A percentile compares a stretch with the other conserved stretches of the same genome.
Evolutionary conservation across 1,284 basidiomycete species (phyloP).

Genomic region (Agaricales sp.): DNA sequence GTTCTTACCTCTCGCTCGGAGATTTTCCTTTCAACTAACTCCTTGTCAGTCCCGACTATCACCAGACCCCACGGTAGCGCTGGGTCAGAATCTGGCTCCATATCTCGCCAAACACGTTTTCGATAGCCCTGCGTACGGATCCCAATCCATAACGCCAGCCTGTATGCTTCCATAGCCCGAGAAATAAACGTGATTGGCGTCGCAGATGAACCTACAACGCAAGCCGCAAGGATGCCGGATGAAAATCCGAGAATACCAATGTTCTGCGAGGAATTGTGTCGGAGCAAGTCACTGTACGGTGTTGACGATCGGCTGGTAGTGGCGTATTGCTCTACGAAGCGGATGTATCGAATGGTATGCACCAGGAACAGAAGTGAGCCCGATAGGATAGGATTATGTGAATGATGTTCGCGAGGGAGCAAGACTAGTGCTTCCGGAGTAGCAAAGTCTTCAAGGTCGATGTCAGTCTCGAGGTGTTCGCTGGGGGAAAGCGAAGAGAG

Average conservation of each 20-base stretch:
- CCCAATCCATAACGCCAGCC: slow-evolving; percentile 49
- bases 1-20: slow-evolving; percentile 24
- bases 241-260: slow-evolving; percentile 49
- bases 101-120: slow-evolving; percentile 14
- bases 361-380: slow-evolving; percentile 37
- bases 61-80: slow-evolving; percentile 43
- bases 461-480: slow-evolving; percentile 23
- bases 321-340: slow-evolving; percentile 23
- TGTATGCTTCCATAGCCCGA: slow-evolving; percentile 37
- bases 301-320: slow-evolving; percentile 16
- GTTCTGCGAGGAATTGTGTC: slow-evolving; percentile 19
- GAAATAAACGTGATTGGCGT: slow-evolving; percentile 31
- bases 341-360: slow-evolving; percentile 44
- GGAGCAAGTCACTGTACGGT: slow-evolving; percentile 25
- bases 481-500: slow-evolving; percentile 28
- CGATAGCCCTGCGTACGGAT: slow-evolving; percentile 38
- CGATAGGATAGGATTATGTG: slow-evolving; percentile 39
- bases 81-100: slow-evolving; percentile 15
- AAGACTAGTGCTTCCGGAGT: slow-evolving; percentile 27
- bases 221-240: slow-evolving; percentile 49
- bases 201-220: slow-evolving; percentile 37
- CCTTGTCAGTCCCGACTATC: slow-evolving; percentile 29
- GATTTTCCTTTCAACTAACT: slow-evolving; percentile 26
- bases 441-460: slow-evolving; percentile 33
- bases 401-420: slow-evolving; percentile 20